Percentiles rank a stretch among this genome's conserved stretches.
These are phyloP conservation scores for Cyberlindnera maclurae DNA, from an alignment of 805 yeast species.

Conservation along the genomic window DNA sequence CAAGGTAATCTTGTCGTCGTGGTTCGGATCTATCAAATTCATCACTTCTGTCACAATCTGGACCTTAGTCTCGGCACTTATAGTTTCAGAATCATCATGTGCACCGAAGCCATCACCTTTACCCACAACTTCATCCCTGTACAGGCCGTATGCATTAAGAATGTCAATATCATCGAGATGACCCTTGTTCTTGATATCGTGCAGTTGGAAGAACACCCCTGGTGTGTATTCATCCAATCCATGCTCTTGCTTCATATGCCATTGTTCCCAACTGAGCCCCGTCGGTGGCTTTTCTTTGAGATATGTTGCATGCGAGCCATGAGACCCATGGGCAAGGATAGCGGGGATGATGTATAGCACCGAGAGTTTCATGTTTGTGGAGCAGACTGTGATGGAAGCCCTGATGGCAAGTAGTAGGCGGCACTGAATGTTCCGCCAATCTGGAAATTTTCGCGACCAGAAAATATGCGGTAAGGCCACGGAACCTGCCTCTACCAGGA, in stretches of 20 bases:
- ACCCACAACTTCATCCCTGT: slow-evolving; percentile 68
- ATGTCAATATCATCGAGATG: slow-evolving; percentile 55
- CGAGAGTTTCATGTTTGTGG: background rate
- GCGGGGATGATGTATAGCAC: background rate
- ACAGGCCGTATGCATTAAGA: slow-evolving; percentile 72
- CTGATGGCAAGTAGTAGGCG: too few species aligned
- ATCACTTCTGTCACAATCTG: slow-evolving; percentile 50
- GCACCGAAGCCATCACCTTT: slow-evolving; percentile 86
- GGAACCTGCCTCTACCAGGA: too few species aligned
- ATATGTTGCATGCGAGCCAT: slow-evolving; percentile 14
- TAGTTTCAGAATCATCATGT: slow-evolving; percentile 57
- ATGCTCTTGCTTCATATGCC: slow-evolving; percentile 93
- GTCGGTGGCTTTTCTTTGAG: slow-evolving; percentile 36
- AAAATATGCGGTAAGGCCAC: too few species aligned
- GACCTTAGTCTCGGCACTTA: slow-evolving; percentile 46
- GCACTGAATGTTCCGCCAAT: too few species aligned
- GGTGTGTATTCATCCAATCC: slow-evolving; percentile 68
- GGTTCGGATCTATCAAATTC: slow-evolving; percentile 53
- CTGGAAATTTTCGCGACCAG: too few species aligned
- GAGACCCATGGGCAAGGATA: slow-evolving; percentile 15
- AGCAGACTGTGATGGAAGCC: too few species aligned
- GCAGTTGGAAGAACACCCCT: slow-evolving; percentile 69
- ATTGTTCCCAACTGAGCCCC: slow-evolving; percentile 64
- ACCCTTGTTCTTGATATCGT: slow-evolving; percentile 61
- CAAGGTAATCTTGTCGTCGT: slow-evolving; percentile 55